Evolutionary conservation across 257 asterid genomes (phyloP).

Genomic region (Paulownia fortunei): DNA sequence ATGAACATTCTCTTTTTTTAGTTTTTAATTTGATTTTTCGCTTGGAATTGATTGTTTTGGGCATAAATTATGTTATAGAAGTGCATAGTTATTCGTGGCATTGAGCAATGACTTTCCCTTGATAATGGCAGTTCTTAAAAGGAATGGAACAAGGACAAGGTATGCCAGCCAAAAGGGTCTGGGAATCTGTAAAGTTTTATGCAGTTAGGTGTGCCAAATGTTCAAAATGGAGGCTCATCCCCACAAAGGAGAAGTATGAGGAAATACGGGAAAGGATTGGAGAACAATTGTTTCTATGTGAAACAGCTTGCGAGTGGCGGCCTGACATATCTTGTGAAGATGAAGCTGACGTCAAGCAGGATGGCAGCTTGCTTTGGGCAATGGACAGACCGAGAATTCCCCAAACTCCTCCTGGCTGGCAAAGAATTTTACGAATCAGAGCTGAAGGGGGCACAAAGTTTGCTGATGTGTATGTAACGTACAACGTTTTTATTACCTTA

Average conservation of each 20-base stretch:
- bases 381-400: conserved; percentile 50
- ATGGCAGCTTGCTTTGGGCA: conserved; percentile 44
- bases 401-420: conserved; percentile 49
- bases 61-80: not conserved
- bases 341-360: no score
- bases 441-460: conserved; percentile 55
- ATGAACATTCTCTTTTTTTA: not conserved
- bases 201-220: conserved; percentile 59
- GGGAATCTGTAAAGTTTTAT: conserved; percentile 43
- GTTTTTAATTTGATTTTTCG: not conserved
- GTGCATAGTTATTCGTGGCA: conserved; percentile 4
- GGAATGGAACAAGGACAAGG: conserved; percentile 33
- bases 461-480: conserved; percentile 48
- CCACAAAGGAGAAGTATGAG: conserved; percentile 69
- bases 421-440: conserved; percentile 43
- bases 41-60: not conserved
- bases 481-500: not conserved
- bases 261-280: conserved; percentile 64
- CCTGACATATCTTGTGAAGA: no score
- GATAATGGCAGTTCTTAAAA: not conserved
- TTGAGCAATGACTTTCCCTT: not conserved
- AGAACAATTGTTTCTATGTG: conserved; percentile 62
- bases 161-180: conserved; percentile 32
- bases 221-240: no score
- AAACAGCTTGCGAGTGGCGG: no score